Conservation (phyloP, 805 yeast genomes). For the Yamadazyma nakazawae region DNA sequence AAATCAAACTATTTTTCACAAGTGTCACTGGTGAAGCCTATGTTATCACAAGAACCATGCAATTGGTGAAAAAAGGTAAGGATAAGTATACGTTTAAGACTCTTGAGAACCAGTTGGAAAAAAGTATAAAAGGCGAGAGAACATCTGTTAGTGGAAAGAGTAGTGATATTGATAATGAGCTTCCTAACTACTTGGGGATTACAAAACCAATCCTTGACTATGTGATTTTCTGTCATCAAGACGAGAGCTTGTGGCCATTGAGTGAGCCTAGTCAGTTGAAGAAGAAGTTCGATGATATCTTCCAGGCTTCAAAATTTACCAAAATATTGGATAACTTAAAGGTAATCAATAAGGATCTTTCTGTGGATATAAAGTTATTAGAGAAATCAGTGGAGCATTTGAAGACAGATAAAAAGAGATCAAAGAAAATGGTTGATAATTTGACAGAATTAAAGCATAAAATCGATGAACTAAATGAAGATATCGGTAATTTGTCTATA, state of each 20-base stretch:
- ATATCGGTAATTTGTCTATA: constrained; percentile 47
- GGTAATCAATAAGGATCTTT: constrained; percentile 70
- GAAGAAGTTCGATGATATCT: constrained; percentile 92
- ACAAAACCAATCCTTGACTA: constrained; percentile 84
- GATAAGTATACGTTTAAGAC: constrained; percentile 69
- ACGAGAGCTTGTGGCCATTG: constrained; percentile 94
- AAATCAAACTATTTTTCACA: constrained; percentile 81
- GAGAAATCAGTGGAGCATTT: constrained; percentile 78
- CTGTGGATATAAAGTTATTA: constrained; percentile 68
- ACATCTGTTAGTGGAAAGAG: constrained; percentile 76
- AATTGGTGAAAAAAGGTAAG: constrained; percentile 52
- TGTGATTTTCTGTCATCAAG: constrained; percentile 96
- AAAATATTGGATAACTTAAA: constrained; percentile 84
- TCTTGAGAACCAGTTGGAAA: constrained; percentile 80
- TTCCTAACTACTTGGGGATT: constrained; percentile 84
- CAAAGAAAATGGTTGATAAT: constrained; percentile 52
- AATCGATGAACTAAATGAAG: constrained; percentile 42
- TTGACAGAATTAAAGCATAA: constrained; percentile 41
- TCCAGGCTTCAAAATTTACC: constrained; percentile 90
- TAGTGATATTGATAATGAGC: constrained; percentile 75
- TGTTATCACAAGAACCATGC: constrained; percentile 86
- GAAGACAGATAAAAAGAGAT: constrained; percentile 68
- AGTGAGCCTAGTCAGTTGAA: constrained; percentile 86
- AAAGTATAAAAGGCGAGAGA: constrained; percentile 62
- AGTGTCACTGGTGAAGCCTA: constrained; percentile 69